A percentile compares a stretch with the other conserved stretches of the same genome.
These are phyloP conservation scores for Chloroidium sp. DNA, from an alignment of 163 green algal species.

Conservation along the genomic window DNA sequence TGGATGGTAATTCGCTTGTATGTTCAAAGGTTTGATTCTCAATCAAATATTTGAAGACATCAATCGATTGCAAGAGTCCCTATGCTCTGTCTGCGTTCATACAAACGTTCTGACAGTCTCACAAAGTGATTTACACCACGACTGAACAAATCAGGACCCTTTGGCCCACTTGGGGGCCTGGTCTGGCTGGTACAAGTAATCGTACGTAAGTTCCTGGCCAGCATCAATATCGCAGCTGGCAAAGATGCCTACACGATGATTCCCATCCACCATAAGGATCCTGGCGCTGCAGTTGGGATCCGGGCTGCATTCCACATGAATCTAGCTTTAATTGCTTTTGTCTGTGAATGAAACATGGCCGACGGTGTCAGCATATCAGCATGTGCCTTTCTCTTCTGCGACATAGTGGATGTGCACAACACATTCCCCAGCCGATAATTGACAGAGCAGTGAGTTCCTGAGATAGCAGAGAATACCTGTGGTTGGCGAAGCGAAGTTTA, in stretches of 20 bases:
- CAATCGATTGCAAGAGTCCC: too few relatives aligned
- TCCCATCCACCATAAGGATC: conserved; percentile 50
- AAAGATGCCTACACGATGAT: conserved; percentile 76
- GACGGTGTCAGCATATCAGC: too few relatives aligned
- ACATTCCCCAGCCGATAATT: neutral
- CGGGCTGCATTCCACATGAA: conserved; percentile 4
- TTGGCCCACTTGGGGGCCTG: too few relatives aligned
- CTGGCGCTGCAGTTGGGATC: conserved; percentile 52
- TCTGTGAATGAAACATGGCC: too few relatives aligned
- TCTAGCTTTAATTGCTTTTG: neutral
- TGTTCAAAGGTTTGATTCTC: too few relatives aligned
- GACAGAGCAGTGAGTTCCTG: neutral
- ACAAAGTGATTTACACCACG: too few relatives aligned
- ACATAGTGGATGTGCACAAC: neutral
- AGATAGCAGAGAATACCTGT: conserved; percentile 28
- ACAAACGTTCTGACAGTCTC: too few relatives aligned
- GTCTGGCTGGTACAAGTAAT: conserved; percentile 58
- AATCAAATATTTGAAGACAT: too few relatives aligned
- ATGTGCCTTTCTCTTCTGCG: too few relatives aligned
- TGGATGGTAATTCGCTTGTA: too few relatives aligned
- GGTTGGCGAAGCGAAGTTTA: conserved; percentile 91
- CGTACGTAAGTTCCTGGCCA: conserved; percentile 78
- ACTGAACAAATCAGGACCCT: too few relatives aligned
- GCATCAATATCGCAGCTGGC: conserved; percentile 45
- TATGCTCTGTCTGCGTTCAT: too few relatives aligned